Evolutionary conservation across 495 filamentous ascomycete genomes (phyloP), one percentile per base, ranked within the genome.

Genomic region (Neurospora discreta): DNA sequence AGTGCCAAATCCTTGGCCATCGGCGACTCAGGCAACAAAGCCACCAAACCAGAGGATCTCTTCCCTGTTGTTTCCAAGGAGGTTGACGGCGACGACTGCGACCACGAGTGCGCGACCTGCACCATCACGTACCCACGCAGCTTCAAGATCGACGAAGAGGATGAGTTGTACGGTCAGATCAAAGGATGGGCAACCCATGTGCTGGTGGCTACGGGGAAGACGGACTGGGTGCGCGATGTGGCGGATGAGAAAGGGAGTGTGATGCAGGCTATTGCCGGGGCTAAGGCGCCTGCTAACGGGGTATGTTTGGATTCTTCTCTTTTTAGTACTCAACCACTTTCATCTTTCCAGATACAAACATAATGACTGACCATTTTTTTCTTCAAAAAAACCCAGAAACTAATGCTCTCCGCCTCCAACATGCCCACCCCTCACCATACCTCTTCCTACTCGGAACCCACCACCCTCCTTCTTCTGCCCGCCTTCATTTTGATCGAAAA

Each of bases 381-480:
- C n/a, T n/a, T n/a, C n/a, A n/a, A 7, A 43, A 39, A 7, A 69
- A 18, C 33, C 72, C 68, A 95, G 93, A 88, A 85, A 76, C 85
- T 98, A 73, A 97, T 97, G 88, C 86, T 98, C 40, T 97, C 94
- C 3, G 95, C 95, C 46, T 97, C 92, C 69, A 95, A 98, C 81
- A 95, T 98, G 76, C 92, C 91, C 40, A 88, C 92, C 6, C 92
- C 93, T 15, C 78, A 80, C 69, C 80, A 89, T 77, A 85, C 86
- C 3, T 77, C 83, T 9, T 85, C 87, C 36, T 87, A 90, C 71
- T 78, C 81, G 1, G 84, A 90, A 69, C 91, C 93, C 0, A 97
- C 95, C 7, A 93, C 87, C 11, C 88, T 97, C 26, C 87, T 98
- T 60, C 84, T 99, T 23, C 90, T 99, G 3, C 95, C 95, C 9